phyloP scores from a whole-genome alignment of 495 filamentous ascomycete species.

The Daldinia concentrica region DNA sequence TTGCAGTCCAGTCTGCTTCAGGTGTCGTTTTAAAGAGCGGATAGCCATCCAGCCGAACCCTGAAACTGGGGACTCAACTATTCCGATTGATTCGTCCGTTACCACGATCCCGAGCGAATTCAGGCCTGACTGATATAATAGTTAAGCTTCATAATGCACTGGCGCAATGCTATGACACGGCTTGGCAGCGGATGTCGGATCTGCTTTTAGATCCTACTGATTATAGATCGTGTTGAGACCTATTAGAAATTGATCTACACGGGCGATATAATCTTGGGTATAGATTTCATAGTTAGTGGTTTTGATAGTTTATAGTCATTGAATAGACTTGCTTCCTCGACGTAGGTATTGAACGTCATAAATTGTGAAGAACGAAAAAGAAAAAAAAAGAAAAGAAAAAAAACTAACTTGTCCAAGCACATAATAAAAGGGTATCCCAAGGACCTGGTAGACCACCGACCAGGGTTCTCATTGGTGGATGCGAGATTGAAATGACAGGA shows the following conservation, averaged over 20 bases:
- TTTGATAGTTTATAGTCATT: neutral
- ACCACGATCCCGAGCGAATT: constrained; percentile 10
- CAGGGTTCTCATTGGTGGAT: constrained; percentile 25
- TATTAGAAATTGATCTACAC: neutral
- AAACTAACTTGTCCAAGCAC: neutral
- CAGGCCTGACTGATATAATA: neutral
- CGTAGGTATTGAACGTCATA: neutral
- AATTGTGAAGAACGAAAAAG: neutral
- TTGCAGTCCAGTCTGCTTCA: constrained; percentile 40
- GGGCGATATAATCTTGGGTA: neutral
- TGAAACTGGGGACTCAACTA: constrained; percentile 41
- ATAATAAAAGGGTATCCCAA: constrained; percentile 13
- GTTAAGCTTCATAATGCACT: constrained; percentile 35
- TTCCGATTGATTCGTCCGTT: constrained; percentile 38
- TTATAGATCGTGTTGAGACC: neutral
- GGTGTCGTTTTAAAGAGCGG: constrained; percentile 43
- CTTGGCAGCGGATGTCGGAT: constrained; percentile 32
- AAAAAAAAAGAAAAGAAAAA: neutral
- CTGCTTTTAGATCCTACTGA: constrained; percentile 22
- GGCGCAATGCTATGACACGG: constrained; percentile 33
- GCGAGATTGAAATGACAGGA: constrained; percentile 39
- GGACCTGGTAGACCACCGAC: constrained; percentile 28
- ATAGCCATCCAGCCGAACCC: constrained; percentile 41
- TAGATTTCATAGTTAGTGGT: no score
- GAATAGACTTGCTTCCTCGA: neutral